Evolutionary conservation across 176 grass and related monocot species (phyloP).

Genomic region (Miscanthus lutarioriparius): DNA sequence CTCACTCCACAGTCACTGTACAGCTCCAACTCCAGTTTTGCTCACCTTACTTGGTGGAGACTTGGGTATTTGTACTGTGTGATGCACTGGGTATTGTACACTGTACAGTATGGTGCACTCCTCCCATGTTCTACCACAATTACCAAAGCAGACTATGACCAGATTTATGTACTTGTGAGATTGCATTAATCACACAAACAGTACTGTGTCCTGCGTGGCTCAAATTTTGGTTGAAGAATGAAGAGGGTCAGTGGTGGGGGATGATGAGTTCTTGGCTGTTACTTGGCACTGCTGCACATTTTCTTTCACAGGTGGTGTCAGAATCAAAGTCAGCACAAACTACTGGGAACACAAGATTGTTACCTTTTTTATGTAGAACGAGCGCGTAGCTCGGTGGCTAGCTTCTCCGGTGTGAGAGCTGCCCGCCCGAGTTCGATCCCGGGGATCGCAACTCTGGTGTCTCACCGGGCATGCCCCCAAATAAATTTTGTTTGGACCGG

Average conservation of each 20-base stretch:
- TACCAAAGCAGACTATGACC: background rate
- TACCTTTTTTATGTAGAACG: too few species aligned
- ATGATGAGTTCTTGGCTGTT: background rate
- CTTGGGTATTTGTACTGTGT: background rate
- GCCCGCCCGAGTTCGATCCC: too few species aligned
- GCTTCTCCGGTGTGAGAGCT: too few species aligned
- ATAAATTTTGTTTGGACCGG: too few species aligned
- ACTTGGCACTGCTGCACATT: background rate
- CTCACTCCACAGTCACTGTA: constrained; percentile 5
- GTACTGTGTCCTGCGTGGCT: background rate
- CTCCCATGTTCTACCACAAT: background rate
- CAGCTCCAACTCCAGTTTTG: background rate
- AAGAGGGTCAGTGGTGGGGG: background rate
- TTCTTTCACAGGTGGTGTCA: constrained; percentile 1
- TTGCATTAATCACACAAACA: background rate
- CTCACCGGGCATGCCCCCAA: too few species aligned
- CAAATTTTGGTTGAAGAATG: background rate
- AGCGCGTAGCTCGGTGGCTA: too few species aligned
- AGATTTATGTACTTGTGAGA: constrained; percentile 12
- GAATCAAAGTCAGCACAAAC: constrained; percentile 22
- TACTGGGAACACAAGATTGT: background rate
- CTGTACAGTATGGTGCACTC: too few species aligned
- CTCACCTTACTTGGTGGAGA: background rate
- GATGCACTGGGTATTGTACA: background rate
- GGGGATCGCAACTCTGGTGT: too few species aligned